Conservation (phyloP, 306 rosid species). For the Glycine tomentella region DNA sequence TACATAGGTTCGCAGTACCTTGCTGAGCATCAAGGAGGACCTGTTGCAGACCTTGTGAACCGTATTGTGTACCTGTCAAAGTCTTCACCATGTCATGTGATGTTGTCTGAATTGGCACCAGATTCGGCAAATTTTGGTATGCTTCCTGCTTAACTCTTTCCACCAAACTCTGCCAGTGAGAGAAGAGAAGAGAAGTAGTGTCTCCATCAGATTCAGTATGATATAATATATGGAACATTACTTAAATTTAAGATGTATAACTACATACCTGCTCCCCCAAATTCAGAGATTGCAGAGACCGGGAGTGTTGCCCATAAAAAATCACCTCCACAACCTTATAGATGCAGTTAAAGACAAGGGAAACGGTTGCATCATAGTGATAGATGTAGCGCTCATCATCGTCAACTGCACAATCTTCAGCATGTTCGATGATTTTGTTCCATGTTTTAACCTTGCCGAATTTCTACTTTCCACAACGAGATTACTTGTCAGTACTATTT, state of each 20-base stretch:
- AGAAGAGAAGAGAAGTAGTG: background rate
- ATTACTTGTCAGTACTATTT: too few relatives aligned
- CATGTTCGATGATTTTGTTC: conserved; percentile 58
- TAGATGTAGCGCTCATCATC: conserved; percentile 32
- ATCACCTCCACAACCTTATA: conserved; percentile 46
- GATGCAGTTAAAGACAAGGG: conserved; percentile 51
- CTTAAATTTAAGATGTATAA: background rate
- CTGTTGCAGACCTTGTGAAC: too few relatives aligned
- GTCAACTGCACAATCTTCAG: conserved; percentile 44
- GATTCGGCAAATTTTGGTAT: conserved; percentile 21
- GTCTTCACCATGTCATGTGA: too few relatives aligned
- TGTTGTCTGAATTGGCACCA: too few relatives aligned
- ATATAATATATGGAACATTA: too few relatives aligned
- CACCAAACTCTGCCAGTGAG: conserved; percentile 43
- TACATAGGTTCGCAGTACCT: too few relatives aligned
- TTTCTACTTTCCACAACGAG: conserved; percentile 48
- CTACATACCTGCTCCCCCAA: conserved; percentile 32
- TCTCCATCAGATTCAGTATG: background rate
- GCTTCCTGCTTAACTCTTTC: conserved; percentile 34
- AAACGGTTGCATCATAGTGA: background rate
- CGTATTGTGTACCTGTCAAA: too few relatives aligned
- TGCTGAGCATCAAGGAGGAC: too few relatives aligned
- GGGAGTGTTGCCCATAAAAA: conserved; percentile 27
- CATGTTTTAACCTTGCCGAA: conserved; percentile 42
- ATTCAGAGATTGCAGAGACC: conserved; percentile 11